Evolutionary conservation across 1,139 yeast genomes (phyloP).

Genomic region (Sugiyamaella grinbergsii): DNA sequence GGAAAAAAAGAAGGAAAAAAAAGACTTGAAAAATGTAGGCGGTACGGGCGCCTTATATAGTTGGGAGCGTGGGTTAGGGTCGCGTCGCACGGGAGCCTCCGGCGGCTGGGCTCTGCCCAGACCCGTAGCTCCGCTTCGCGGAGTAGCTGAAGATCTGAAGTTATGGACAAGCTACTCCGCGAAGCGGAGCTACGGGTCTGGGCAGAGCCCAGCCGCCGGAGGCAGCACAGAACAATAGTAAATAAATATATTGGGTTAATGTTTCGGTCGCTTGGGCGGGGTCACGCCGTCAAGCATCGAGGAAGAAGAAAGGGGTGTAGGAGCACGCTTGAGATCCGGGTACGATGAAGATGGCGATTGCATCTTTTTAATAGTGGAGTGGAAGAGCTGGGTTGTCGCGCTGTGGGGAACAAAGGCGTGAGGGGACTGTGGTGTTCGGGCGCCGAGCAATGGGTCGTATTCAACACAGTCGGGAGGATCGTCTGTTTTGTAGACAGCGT

Average conservation of each 20-base stretch:
- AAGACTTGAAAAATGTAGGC: conserved; percentile 12
- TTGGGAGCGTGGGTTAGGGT: conserved; percentile 8
- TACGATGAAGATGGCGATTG: background rate
- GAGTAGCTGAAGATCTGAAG: background rate
- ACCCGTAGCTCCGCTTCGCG: conserved; percentile 1
- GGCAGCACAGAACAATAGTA: background rate
- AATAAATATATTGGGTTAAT: background rate
- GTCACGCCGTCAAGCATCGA: too few species aligned
- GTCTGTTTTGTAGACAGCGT: conserved; percentile 25
- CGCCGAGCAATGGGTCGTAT: conserved; percentile 32
- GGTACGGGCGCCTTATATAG: conserved; percentile 2
- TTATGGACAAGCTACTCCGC: too few species aligned
- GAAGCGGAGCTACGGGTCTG: too few species aligned
- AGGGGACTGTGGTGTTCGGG: conserved; percentile 21
- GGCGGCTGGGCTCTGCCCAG: conserved; percentile 1
- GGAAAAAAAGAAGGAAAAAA: conserved; percentile 44
- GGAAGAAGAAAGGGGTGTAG: too few species aligned
- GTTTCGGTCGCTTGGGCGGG: conserved; percentile 2
- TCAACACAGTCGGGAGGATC: conserved; percentile 23
- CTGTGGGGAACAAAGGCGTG: conserved; percentile 31
- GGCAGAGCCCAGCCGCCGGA: background rate
- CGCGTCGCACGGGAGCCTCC: background rate
- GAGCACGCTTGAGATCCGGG: conserved; percentile 3
- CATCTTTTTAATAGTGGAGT: conserved; percentile 9
- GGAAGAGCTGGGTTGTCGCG: conserved; percentile 27